These are phyloP conservation scores for Penicillium flavigenum DNA, from an alignment of 495 filamentous ascomycete species.

Conservation along the genomic window DNA sequence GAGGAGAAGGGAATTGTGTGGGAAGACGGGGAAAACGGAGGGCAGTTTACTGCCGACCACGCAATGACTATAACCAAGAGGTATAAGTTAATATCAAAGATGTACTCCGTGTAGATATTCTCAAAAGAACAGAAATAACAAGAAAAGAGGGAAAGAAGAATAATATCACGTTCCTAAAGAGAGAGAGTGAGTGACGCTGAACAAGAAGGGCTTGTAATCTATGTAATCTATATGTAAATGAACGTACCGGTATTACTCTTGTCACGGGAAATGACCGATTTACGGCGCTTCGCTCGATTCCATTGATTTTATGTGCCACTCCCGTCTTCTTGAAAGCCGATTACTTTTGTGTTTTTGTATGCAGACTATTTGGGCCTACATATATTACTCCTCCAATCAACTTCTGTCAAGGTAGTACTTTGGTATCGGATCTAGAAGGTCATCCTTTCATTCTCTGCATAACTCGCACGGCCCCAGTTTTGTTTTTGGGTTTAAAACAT, in stretches of 20 bases:
- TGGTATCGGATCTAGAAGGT: background rate
- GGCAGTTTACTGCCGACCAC: constrained; percentile 9
- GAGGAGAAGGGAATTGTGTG: constrained; percentile 1
- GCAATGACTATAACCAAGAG: constrained; percentile 2
- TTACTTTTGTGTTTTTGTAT: background rate
- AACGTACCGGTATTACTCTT: constrained; percentile 9
- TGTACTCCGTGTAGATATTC: background rate
- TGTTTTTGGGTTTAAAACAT: background rate
- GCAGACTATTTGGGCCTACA: background rate
- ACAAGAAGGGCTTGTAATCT: background rate
- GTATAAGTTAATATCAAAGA: background rate
- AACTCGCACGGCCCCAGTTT: constrained; percentile 1
- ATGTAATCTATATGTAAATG: constrained; percentile 2
- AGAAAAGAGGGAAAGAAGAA: constrained; percentile 1
- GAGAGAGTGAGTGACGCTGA: background rate
- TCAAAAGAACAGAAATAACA: background rate
- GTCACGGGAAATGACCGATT: constrained; percentile 15
- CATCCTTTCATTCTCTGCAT: background rate
- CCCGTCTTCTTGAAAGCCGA: constrained; percentile 1
- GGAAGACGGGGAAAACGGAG: constrained; percentile 8
- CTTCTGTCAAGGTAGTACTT: background rate
- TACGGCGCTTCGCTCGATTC: constrained; percentile 17
- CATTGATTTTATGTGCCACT: background rate
- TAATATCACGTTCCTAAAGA: constrained; percentile 4
- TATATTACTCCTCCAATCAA: background rate